Evolutionary conservation across 2,329 filamentous ascomycete species (phyloP).

Genomic region (Scedosporium aurantiacum): DNA sequence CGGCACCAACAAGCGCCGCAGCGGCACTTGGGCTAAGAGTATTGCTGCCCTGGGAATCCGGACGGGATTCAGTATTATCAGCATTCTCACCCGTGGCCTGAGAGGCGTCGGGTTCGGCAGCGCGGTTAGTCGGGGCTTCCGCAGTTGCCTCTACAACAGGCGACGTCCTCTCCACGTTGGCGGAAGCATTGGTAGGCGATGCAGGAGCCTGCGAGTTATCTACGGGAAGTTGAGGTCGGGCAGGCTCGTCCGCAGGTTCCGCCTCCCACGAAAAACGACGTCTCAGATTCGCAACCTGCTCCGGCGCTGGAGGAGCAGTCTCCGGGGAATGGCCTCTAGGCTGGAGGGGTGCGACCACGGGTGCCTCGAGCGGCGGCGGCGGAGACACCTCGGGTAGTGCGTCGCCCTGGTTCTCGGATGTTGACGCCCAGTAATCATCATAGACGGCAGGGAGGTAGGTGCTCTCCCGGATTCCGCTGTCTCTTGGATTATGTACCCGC

Average conservation of each 20-base stretch:
- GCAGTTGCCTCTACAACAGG: background rate
- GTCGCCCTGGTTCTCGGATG: slow-evolving; percentile 6
- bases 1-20: background rate
- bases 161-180: background rate
- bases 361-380: background rate
- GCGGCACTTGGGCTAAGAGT: background rate
- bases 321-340: background rate
- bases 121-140: background rate
- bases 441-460: slow-evolving; percentile 56
- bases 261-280: slow-evolving; percentile 5
- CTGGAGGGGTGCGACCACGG: background rate
- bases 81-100: background rate
- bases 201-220: background rate
- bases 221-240: background rate
- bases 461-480: slow-evolving; percentile 35
- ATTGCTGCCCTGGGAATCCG: background rate
- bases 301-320: background rate
- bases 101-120: background rate
- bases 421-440: slow-evolving; percentile 52
- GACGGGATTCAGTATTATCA: background rate
- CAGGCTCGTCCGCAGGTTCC: background rate
- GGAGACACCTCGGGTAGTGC: background rate
- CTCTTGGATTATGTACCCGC: background rate
- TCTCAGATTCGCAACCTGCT: background rate
- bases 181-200: background rate